Evolutionary conservation across 2,329 filamentous ascomycete species (phyloP).

Genomic region (Chaetomium sp.): DNA sequence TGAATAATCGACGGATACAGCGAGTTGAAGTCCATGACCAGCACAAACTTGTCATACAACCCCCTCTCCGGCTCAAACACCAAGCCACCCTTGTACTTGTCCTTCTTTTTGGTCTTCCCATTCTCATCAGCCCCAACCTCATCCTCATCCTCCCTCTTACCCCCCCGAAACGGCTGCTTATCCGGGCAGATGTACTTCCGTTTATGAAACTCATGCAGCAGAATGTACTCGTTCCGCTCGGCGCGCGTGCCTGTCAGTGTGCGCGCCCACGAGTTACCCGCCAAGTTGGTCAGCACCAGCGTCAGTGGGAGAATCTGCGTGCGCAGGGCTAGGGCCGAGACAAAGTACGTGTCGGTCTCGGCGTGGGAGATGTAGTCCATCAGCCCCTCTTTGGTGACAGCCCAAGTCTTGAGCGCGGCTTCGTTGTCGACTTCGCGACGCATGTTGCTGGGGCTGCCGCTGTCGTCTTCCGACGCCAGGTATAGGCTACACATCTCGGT

Average conservation of each 20-base stretch:
- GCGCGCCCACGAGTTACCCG: constrained; percentile 96
- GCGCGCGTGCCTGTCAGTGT: constrained; percentile 93
- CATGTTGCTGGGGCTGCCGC: constrained; percentile 36
- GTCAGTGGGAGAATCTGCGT: constrained; percentile 90
- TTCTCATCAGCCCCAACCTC: constrained; percentile 44
- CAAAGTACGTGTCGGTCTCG: constrained; percentile 92
- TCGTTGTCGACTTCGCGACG: constrained; percentile 88
- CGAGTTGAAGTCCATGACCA: constrained; percentile 99
- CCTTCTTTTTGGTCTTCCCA: constrained; percentile 86
- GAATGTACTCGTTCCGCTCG: constrained; percentile 98
- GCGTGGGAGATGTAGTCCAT: constrained; percentile 93
- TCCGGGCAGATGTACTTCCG: constrained; percentile 98
- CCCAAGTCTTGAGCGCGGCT: constrained; percentile 78
- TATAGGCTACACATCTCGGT: constrained; percentile 97
- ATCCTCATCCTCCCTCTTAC: constrained; percentile 65
- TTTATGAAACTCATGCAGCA: constrained; percentile 90
- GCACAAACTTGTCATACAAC: constrained; percentile 93
- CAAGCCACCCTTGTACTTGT: constrained; percentile 97
- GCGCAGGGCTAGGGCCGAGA: constrained; percentile 80
- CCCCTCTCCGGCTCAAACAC: constrained; percentile 98
- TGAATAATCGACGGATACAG: constrained; percentile 98
- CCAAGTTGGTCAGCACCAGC: constrained; percentile 91
- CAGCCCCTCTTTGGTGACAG: constrained; percentile 71
- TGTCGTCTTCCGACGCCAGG: constrained; percentile 51
- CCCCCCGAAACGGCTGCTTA: constrained; percentile 76